Evolutionary conservation across 176 grass and related monocot species (phyloP), one percentile per base, ranked within the genome.

Genomic region (Tillandsia fasciculata): DNA sequence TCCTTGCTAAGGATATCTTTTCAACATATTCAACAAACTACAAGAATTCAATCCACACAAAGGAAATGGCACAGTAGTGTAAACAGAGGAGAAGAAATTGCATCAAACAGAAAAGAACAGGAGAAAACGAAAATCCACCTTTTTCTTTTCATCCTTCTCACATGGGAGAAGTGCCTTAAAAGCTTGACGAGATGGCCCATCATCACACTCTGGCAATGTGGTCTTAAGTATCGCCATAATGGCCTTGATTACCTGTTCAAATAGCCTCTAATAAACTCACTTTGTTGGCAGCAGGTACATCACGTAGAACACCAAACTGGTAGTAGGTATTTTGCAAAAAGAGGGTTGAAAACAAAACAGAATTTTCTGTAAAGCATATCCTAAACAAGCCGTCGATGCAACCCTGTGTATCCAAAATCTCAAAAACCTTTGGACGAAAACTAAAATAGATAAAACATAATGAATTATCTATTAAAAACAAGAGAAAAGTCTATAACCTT

Each of bases 101-200:
- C 33, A 42, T 42, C 33, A 42, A 42, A 42, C 33, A 42, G 33
- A 42, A 53, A 66, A 65, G 71, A 68, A 23, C 29, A 78, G 2
- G 72, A 74, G 18, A 81, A 12, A 51, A 71, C 12, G 50, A 51
- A 20, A 51, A 53, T 15, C 12, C 18, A 96, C 92, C 86, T 81
- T 89, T 75, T 89, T 96, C 79, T 85, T 96, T 83, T 96, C 88
- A 73, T 92, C 92, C 22, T 87, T 96, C 59, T 96, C 81, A 81
- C 70, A 74, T 68, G 92, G 88, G 12, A 91, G 79, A 87, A 96
- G 81, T 48, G 81, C 74, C 74, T 96, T 96, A 70, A 96, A 91
- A 65, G 88, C 88, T 79, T 89, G 86, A 80, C 76, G 81, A 85
- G 76, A 92, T 68, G 92, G 78, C 22, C 73, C 86, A 81, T 89